Percentiles rank a stretch among this genome's conserved stretches.
phyloP scores from a whole-genome alignment of 257 asterid genomes.

The Penstemon eatonii region DNA sequence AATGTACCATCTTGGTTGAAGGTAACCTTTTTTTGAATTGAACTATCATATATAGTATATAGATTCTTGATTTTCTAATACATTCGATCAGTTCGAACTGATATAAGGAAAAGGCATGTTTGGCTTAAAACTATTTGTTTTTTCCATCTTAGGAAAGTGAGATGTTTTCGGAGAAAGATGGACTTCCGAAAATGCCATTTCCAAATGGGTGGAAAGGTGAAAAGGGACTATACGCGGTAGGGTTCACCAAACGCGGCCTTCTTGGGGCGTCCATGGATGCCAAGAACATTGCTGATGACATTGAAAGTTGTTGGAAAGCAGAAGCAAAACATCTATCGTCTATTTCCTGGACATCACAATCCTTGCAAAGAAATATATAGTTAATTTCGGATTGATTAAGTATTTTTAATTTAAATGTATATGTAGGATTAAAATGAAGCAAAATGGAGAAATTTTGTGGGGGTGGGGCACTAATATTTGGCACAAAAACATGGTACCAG shows the following conservation, averaged over 20 bases:
- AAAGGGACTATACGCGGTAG: conserved; percentile 84
- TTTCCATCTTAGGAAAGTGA: conserved; percentile 50
- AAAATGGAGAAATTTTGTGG: conserved; percentile 33
- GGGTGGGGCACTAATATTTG: conserved; percentile 33
- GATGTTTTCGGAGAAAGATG: conserved; percentile 86
- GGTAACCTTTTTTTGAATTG: conserved; percentile 30
- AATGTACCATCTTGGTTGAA: conserved; percentile 72
- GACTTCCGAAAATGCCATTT: conserved; percentile 84
- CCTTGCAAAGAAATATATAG: conserved; percentile 27
- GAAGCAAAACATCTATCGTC: conserved; percentile 34
- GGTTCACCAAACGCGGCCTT: conserved; percentile 97
- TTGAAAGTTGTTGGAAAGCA: conserved; percentile 41
- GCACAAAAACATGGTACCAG: conserved; percentile 27
- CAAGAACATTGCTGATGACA: conserved; percentile 69
- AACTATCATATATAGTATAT: neutral
- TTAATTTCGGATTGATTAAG: conserved; percentile 2
- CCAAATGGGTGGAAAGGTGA: conserved; percentile 98
- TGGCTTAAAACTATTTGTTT: conserved; percentile 20
- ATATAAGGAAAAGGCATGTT: conserved; percentile 21
- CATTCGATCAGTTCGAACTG: neutral
- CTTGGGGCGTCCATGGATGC: conserved; percentile 97
- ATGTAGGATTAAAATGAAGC: conserved; percentile 33
- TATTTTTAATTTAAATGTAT: neutral
- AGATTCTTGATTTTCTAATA: neutral
- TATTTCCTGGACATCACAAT: conserved; percentile 26